Base-by-base conservation (phyloP, 1,284 basidiomycete species). In the Ceratobasidium sp. region DNA sequence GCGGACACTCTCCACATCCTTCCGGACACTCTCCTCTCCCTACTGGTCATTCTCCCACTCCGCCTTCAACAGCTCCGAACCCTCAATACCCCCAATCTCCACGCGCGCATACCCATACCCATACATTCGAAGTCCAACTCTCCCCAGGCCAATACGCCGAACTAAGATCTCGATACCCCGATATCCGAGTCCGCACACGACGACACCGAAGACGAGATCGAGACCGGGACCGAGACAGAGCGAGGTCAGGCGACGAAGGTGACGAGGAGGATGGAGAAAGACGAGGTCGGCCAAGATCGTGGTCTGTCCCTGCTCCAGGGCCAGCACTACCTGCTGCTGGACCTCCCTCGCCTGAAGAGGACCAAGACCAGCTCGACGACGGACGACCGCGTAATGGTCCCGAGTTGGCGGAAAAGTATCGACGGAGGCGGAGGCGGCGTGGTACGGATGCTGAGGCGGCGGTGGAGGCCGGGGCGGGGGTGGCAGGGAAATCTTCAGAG, bases 331-430 rank as follows among this genome's bases (percentile, higher is more conserved):
- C n/a, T n/a, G n/a, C n/a, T n/a, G n/a, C n/a, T n/a, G 6, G 41
- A 27, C 35, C 55, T 16, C 48, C 44, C 23, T 41, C 57, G 1
- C n/a, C 55, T 7, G 44, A 18, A 23, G 30, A 4, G 3, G n/a
- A 52, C 1, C 30, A 7, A 14, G 50, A 12, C 38, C 52, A 8
- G 20, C 2, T 33, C 23, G 50, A 38, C 23, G 70, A 62, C 27
- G 14, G 57, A 33, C 23, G 68, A 41, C 70, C 70, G 23, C 33
- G 70, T 14, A 73, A 60, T n/a, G 57, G 55, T 1, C 54, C 55
- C 57, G 70, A 73, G 57, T 27, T 73, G 27, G 23, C 16, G n/a
- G 70, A 59, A 16, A 73, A 73, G 57, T 73, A 73, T 62, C 18
- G 33, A 7, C 30, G 3, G 33, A 62, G 55, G 12, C 57, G 57